Percentiles rank a stretch among this genome's conserved stretches.
Conservation (phyloP, 1,284 basidiomycete genomes). For the Heliocybe sulcata region DNA sequence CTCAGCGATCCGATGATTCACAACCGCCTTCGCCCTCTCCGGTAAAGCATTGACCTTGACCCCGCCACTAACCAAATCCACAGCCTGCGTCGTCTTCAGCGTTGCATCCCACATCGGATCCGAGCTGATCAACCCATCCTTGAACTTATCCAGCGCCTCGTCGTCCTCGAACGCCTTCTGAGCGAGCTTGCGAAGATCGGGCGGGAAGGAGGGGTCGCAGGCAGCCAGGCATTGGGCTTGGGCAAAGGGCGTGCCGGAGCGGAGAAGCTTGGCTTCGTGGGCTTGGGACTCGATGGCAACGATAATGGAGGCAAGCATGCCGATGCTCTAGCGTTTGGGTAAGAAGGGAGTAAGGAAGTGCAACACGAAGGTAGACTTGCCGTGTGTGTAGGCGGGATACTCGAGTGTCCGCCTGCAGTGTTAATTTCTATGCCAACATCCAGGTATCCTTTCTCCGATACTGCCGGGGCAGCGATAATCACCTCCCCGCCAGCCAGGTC, state of each 20-base stretch:
- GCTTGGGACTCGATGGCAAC: slow-evolving; percentile 44
- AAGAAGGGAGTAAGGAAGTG: background rate
- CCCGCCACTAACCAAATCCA: slow-evolving; percentile 39
- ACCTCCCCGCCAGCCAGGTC: background rate
- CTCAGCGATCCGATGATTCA: slow-evolving; percentile 43
- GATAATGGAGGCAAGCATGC: slow-evolving; percentile 44
- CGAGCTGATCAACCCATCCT: slow-evolving; percentile 25
- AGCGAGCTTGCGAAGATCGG: slow-evolving; percentile 28
- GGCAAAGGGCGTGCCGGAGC: slow-evolving; percentile 36
- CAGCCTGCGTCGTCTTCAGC: slow-evolving; percentile 25
- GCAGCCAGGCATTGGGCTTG: slow-evolving; percentile 35
- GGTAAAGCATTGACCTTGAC: slow-evolving; percentile 40
- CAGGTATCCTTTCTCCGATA: slow-evolving; percentile 62
- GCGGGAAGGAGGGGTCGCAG: slow-evolving; percentile 35
- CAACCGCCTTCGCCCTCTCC: slow-evolving; percentile 26
- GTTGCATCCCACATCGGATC: slow-evolving; percentile 10
- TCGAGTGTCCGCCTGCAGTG: slow-evolving; percentile 63
- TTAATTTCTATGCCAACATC: slow-evolving; percentile 46
- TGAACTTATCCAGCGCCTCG: slow-evolving; percentile 31
- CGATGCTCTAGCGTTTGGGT: slow-evolving; percentile 35
- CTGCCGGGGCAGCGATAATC: slow-evolving; percentile 26
- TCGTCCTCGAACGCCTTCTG: slow-evolving; percentile 29
- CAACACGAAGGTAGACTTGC: slow-evolving; percentile 18
- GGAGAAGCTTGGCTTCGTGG: slow-evolving; percentile 27
- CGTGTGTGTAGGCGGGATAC: slow-evolving; percentile 49